These are phyloP conservation scores for Thelonectria rubi DNA, from an alignment of 2,329 filamentous ascomycete genomes.

Conservation along the genomic window DNA sequence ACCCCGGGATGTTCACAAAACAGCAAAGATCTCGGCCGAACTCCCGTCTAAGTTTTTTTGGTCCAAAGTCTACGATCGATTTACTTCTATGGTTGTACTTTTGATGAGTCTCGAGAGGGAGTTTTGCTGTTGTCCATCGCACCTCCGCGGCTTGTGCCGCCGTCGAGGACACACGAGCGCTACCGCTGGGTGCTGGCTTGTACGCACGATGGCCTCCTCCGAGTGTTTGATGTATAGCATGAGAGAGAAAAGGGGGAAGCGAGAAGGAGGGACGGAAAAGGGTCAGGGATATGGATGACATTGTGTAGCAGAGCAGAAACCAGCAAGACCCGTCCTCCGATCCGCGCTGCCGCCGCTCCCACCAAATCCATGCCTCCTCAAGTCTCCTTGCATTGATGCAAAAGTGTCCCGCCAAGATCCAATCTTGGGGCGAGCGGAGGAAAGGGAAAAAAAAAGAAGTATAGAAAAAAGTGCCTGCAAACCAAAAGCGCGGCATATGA, in stretches of 20 bases:
- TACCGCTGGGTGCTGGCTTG: neutral
- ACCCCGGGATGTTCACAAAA: constrained; percentile 18
- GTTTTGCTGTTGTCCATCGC: constrained; percentile 18
- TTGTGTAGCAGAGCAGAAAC: constrained; percentile 45
- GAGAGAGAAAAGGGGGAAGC: constrained; percentile 14
- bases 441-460: constrained; percentile 10
- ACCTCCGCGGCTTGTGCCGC: neutral
- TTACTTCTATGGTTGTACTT: constrained; percentile 28
- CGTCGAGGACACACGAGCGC: neutral
- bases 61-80: constrained; percentile 32
- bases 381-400: constrained; percentile 33
- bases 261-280: constrained; percentile 25
- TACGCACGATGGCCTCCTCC: constrained; percentile 21
- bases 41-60: constrained; percentile 33
- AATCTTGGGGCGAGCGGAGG: constrained; percentile 24
- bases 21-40: constrained; percentile 24
- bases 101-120: constrained; percentile 22
- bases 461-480: constrained; percentile 33
- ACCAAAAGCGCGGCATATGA: constrained; percentile 34
- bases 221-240: constrained; percentile 38
- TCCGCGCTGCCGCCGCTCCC: constrained; percentile 38
- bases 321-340: constrained; percentile 41
- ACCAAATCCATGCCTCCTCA: constrained; percentile 35
- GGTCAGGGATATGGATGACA: constrained; percentile 38
- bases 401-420: constrained; percentile 32